phyloP scores from a whole-genome alignment of 768 basidiomycete genomes.

The Suillus tomentosus region DNA sequence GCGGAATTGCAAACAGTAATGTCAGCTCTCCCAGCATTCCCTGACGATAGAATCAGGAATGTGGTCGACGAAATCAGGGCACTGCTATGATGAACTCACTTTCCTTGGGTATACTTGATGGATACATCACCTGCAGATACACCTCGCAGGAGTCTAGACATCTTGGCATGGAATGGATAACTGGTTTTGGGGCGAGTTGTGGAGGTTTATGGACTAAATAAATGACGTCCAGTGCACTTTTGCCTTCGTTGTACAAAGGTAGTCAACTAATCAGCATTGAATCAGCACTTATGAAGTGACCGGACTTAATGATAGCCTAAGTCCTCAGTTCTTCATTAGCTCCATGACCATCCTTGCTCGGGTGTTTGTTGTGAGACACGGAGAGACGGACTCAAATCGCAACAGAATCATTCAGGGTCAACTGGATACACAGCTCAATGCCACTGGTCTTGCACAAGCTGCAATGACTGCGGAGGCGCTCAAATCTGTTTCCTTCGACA shows the following conservation, averaged over 20 bases:
- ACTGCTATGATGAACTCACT: conserved; percentile 35
- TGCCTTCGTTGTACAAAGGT: not conserved
- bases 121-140: not conserved
- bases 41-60: conserved; percentile 59
- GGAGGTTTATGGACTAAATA: not conserved
- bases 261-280: not conserved
- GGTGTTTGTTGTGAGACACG: conserved; percentile 74
- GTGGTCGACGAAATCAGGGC: conserved; percentile 50
- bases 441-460: conserved; percentile 61
- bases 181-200: not conserved
- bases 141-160: not conserved
- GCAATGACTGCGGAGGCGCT: conserved; percentile 54
- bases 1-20: conserved; percentile 30
- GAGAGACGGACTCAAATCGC: conserved; percentile 74
- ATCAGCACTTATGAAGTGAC: not conserved
- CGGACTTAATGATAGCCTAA: not conserved
- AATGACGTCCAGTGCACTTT: not conserved
- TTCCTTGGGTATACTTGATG: not conserved
- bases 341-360: conserved; percentile 35
- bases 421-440: conserved; percentile 66
- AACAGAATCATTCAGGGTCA: conserved; percentile 74
- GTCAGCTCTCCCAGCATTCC: conserved; percentile 39
- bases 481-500: conserved; percentile 53
- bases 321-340: not conserved
- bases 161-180: not conserved